Base-by-base conservation (phyloP, 352 stramenopile species). In the Phytophthora tubulina region DNA sequence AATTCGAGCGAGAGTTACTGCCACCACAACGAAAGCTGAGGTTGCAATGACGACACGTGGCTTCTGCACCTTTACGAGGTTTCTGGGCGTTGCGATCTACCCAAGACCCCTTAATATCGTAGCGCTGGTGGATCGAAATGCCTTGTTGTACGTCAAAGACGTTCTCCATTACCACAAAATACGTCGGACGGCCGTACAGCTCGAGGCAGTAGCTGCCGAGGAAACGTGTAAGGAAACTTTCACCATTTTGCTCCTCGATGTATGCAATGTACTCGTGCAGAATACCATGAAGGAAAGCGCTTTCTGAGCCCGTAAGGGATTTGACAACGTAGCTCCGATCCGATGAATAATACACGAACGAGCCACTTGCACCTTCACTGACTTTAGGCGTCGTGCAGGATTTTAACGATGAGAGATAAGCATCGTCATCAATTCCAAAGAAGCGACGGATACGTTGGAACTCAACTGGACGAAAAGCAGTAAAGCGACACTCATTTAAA, bases 141-240 rank as follows among this genome's bases (percentile, higher is more conserved):
- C 82, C 81, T 57, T 92, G 84, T 46, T 91, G 82, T 1, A 91
- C 83, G 75, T 95, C 85, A 60, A 97, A 95, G 4, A 97, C 80
- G 55, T 97, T 97, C 52, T 93, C 85, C 90, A 97, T 97, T 38
- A 97, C 90, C 17, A 94, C 89, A 65, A 97, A 97, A 63, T 87
- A 81, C 49, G 82, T 82, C 42, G 78, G 73, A 44, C 81, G 82
- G 30, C 88, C 89, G 59, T 96, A 97, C 2, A 97, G 59, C 27
- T 80, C 70, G 54, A 97, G 85, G 48, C 85, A 88, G 67, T 97
- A 94, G 67, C 86, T 93, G 6, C 91, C 90, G 1, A 94, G 67
- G 60, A 96, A 97, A 3, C 91, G 82, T 31, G 86, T 95, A 6
- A 97, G 68, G 41, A 96, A 93, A 14, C 78, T 93, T 10, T 77